A percentile compares a stretch with the other conserved stretches of the same genome.
Conservation (phyloP, 2,329 filamentous ascomycete species). For the Colletotrichum simmondsii region DNA sequence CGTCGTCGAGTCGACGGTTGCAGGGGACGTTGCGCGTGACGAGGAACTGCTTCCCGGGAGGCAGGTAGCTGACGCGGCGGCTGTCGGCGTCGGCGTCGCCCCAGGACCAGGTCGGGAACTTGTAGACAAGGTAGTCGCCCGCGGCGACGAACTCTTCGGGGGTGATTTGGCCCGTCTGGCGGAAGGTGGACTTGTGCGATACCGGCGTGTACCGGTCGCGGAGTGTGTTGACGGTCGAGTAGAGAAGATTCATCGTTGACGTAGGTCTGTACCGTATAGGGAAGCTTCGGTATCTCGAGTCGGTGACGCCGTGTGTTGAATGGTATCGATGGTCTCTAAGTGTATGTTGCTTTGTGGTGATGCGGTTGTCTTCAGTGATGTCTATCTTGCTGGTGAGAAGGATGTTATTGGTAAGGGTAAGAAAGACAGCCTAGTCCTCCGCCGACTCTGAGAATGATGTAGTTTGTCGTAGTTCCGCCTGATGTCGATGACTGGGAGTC, state of each 20-base stretch:
- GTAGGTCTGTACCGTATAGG: background rate
- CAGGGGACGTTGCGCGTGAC: slow-evolving; percentile 96
- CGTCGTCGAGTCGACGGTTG: slow-evolving; percentile 88
- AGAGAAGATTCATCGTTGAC: slow-evolving; percentile 83
- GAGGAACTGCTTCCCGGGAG: slow-evolving; percentile 91
- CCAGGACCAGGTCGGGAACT: slow-evolving; percentile 99
- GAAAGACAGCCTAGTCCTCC: background rate
- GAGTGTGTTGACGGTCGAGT: slow-evolving; percentile 91
- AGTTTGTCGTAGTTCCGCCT: slow-evolving; percentile 28
- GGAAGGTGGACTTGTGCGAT: slow-evolving; percentile 91
- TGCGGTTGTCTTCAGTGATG: background rate
- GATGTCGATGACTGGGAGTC: slow-evolving; percentile 29
- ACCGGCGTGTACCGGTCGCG: slow-evolving; percentile 93
- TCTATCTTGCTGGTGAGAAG: background rate
- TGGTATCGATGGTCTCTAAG: background rate
- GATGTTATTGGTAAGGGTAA: background rate
- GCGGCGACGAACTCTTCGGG: slow-evolving; percentile 96
- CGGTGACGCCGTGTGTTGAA: slow-evolving; percentile 1
- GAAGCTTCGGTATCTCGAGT: background rate
- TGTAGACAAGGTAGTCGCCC: slow-evolving; percentile 98
- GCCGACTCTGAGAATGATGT: slow-evolving; percentile 25
- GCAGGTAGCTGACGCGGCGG: slow-evolving; percentile 84
- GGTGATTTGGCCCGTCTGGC: slow-evolving; percentile 92
- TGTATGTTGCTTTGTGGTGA: background rate
- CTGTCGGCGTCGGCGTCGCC: slow-evolving; percentile 84